Base-by-base conservation (phyloP, 2,329 filamentous ascomycete genomes). In the Drechslerella dactyloides region DNA sequence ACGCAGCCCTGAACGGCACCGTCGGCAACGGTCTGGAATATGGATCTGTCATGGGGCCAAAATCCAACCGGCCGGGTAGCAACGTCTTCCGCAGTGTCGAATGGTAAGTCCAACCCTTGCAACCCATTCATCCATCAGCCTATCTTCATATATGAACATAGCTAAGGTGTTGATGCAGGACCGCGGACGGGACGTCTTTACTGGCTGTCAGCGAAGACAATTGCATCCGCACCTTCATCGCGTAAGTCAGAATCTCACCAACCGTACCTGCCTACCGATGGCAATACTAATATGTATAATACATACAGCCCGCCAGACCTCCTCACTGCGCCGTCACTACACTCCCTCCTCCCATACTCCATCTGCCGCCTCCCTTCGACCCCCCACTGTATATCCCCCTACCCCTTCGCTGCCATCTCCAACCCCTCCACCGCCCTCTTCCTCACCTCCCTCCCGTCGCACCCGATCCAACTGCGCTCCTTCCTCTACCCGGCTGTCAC, bases 381-480 rank as follows among this genome's bases (percentile, higher is more conserved):
- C 6, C 78, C 83, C 42, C 81, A 81, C 77, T 78, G 79, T 35
- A 81, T 80, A 62, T 79, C 82, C 4, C 63, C 80, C 6, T 81
- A 82, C 63, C 83, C 83, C 0, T 69, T 76, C 61, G 84, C 82
- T 78, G 74, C 79, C 54, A 74, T 82, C n/a, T 75, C 77, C 35
- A 78, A 82, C 33, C 66, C 78, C 0, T 76, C 73, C 19, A 82
- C 81, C 0, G 82, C 81, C 21, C 78, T 81, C 11, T 77, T 82
- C 21, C 78, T 85, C 10, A 72, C 79, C 44, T 81, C 80, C 55
- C 73, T 78, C 2, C 77, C 78, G 8, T 80, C 82, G 60, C 78
- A 80, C 7, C 83, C 83, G 21, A 80, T 85, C 53, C 80, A 78
- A 7, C 78, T 85, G 11, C 78, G 80, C 56, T 84, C 84, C 72